These are phyloP conservation scores for Solanum sejunctum DNA, from an alignment of 257 asterid genomes.

Conservation along the genomic window DNA sequence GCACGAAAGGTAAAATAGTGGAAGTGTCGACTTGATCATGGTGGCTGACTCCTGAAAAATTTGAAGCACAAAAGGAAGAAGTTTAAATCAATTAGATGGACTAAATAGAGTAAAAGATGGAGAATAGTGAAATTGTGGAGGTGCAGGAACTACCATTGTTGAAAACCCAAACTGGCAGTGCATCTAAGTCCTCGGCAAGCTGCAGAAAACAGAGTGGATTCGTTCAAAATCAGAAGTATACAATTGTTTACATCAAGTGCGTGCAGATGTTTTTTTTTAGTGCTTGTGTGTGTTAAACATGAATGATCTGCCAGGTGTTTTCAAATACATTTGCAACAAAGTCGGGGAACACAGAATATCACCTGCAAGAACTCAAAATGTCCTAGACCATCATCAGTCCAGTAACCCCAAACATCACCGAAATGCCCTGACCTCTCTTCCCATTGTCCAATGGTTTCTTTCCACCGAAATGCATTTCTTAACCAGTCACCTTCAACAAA, in stretches of 20 bases:
- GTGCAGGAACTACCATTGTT: slow-evolving; percentile 60
- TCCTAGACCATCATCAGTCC: slow-evolving; percentile 96
- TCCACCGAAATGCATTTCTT: slow-evolving; percentile 93
- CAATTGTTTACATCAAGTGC: background rate
- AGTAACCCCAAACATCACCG: slow-evolving; percentile 95
- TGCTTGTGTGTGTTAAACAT: background rate
- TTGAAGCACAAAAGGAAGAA: background rate
- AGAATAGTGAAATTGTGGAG: background rate
- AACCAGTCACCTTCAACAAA: slow-evolving; percentile 93
- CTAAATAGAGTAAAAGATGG: background rate
- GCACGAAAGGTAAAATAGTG: slow-evolving; percentile 49
- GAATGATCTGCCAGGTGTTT: background rate
- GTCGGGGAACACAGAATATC: background rate
- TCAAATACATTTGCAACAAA: background rate
- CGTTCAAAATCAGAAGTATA: background rate
- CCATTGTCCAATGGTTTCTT: slow-evolving; percentile 94
- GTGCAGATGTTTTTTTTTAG: background rate
- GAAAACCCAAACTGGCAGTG: slow-evolving; percentile 89
- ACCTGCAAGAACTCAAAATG: slow-evolving; percentile 92
- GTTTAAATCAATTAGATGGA: background rate
- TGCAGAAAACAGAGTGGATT: slow-evolving; percentile 15
- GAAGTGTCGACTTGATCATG: slow-evolving; percentile 76
- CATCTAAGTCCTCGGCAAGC: slow-evolving; percentile 96
- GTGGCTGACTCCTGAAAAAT: slow-evolving; percentile 79
- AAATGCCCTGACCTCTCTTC: slow-evolving; percentile 94